Conservation (phyloP, 202 grass and related monocot species). For the Schoenoplectus triqueter region DNA sequence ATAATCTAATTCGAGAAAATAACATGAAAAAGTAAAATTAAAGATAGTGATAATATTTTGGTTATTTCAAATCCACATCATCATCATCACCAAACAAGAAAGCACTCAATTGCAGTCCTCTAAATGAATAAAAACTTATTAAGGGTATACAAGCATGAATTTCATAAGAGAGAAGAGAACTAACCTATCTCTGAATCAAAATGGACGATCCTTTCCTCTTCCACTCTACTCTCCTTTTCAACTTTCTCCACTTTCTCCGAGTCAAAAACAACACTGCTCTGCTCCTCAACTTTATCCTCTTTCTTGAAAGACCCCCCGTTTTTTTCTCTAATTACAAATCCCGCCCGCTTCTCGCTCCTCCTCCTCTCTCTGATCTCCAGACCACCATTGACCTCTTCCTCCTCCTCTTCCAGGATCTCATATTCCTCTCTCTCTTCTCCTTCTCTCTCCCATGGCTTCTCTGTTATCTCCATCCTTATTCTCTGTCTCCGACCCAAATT, state of each 20-base stretch:
- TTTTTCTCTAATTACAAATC: constrained; percentile 20
- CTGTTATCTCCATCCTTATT: constrained; percentile 8
- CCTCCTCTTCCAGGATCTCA: constrained; percentile 36
- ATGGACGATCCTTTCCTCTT: constrained; percentile 43
- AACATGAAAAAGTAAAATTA: no score
- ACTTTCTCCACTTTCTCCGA: background rate
- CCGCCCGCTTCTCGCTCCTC: constrained; percentile 28
- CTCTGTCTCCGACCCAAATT: background rate
- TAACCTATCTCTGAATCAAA: constrained; percentile 67
- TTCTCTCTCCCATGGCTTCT: constrained; percentile 41
- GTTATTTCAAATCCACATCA: background rate
- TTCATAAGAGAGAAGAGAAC: constrained; percentile 2
- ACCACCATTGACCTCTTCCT: constrained; percentile 36
- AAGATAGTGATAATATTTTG: background rate
- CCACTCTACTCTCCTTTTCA: background rate
- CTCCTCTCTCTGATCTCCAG: constrained; percentile 50
- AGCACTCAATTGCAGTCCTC: constrained; percentile 1
- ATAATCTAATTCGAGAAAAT: constrained; percentile 10
- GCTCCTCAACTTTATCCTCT: constrained; percentile 29
- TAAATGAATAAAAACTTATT: background rate
- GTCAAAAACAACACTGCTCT: background rate
- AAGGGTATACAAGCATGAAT: background rate
- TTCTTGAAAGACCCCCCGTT: constrained; percentile 27
- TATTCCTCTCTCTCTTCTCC: constrained; percentile 32
- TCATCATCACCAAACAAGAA: background rate